Evolutionary conservation across 192 early-diverging fungal species (phyloP).

Genomic region (Chytriomyces hyalinus): DNA sequence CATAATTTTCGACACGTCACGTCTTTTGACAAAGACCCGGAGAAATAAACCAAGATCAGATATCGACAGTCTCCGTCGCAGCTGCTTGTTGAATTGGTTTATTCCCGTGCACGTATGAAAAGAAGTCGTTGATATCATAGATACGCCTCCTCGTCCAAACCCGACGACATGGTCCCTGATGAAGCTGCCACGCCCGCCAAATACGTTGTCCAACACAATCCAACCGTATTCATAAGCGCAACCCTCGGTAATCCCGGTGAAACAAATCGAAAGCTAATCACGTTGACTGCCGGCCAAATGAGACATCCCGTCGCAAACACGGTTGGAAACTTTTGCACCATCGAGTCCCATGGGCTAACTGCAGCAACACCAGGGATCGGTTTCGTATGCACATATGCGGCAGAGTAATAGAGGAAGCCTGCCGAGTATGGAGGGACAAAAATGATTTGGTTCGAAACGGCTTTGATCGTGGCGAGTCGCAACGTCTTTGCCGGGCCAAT

Average conservation of each 20-base stretch:
- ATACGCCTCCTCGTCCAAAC: background rate
- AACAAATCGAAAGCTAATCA: constrained; percentile 22
- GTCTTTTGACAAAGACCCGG: too few relatives aligned
- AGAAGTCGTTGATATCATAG: background rate
- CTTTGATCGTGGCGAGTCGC: constrained; percentile 14
- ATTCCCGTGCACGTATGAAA: background rate
- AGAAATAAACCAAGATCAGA: too few relatives aligned
- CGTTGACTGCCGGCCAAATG: constrained; percentile 31
- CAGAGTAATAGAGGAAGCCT: constrained; percentile 19
- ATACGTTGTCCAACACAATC: constrained; percentile 21
- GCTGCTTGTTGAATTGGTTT: background rate
- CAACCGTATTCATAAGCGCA: constrained; percentile 27
- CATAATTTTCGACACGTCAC: too few relatives aligned
- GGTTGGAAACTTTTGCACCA: constrained; percentile 21
- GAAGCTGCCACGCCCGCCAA: background rate
- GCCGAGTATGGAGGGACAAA: constrained; percentile 23
- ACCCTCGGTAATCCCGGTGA: constrained; percentile 19
- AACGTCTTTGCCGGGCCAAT: constrained; percentile 21
- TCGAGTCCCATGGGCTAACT: constrained; percentile 7
- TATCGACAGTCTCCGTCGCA: background rate
- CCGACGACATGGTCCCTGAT: background rate
- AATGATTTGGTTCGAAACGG: constrained; percentile 25
- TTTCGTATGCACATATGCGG: constrained; percentile 13
- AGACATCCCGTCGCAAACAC: constrained; percentile 20
- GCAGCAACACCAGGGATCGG: background rate